A percentile compares a stretch with the other conserved stretches of the same genome.
These are phyloP conservation scores for Xylaria sp. DNA, from an alignment of 2,329 filamentous ascomycete species.

Conservation along the genomic window DNA sequence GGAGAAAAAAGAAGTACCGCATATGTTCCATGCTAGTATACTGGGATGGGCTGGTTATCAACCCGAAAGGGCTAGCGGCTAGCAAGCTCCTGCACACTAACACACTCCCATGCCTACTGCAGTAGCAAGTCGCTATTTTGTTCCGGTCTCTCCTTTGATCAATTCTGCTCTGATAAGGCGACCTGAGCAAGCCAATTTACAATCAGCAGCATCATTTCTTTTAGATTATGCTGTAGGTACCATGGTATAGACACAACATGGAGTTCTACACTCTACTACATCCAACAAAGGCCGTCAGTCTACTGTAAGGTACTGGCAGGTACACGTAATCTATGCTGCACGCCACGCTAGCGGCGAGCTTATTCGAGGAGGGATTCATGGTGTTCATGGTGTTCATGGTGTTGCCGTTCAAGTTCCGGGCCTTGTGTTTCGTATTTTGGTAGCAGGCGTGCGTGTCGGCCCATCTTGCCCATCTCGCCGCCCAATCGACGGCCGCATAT, in stretches of 20 bases:
- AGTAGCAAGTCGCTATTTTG: too few relatives aligned
- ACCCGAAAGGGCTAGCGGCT: background rate
- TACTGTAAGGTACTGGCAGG: background rate
- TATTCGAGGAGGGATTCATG: background rate
- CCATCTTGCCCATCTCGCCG: background rate
- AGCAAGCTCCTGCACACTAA: background rate
- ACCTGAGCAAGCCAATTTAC: too few relatives aligned
- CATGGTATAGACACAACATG: too few relatives aligned
- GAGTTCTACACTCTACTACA: too few relatives aligned
- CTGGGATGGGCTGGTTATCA: background rate
- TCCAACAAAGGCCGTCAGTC: too few relatives aligned
- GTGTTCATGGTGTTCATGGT: background rate
- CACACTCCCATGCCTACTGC: background rate
- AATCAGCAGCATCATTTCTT: too few relatives aligned
- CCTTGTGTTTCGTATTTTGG: slow-evolving; percentile 18
- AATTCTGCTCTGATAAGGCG: too few relatives aligned
- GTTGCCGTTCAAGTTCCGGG: background rate
- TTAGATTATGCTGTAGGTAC: too few relatives aligned
- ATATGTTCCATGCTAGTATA: background rate
- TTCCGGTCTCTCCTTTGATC: too few relatives aligned
- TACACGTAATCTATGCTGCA: background rate
- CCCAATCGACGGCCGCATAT: background rate
- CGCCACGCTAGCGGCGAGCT: background rate
- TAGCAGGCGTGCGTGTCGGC: background rate
- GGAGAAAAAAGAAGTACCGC: slow-evolving; percentile 5